Evolutionary conservation across 306 rosid genomes (phyloP).

Genomic region (Dalbergia cochinchinensis): DNA sequence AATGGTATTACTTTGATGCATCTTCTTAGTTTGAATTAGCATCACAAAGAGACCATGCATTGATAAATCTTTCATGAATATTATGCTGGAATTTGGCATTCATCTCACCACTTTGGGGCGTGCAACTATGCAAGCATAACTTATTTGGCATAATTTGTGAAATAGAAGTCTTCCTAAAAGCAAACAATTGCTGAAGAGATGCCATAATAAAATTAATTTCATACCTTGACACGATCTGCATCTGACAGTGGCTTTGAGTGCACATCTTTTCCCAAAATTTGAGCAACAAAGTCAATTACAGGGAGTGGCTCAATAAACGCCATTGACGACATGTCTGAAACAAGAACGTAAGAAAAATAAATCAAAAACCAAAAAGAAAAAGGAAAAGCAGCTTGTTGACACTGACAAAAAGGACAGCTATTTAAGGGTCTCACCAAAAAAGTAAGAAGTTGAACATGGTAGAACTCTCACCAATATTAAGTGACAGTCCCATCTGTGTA

Average conservation of each 20-base stretch:
- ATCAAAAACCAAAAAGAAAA: not conserved
- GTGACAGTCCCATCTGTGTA: constrained; percentile 61
- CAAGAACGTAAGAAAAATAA: constrained; percentile 15
- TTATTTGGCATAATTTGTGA: not conserved
- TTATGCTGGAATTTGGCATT: too few relatives aligned
- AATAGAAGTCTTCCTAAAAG: not conserved
- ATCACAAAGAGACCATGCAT: not conserved
- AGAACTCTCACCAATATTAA: constrained; percentile 53
- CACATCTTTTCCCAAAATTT: constrained; percentile 59
- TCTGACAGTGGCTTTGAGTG: constrained; percentile 54
- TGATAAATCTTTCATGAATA: not conserved
- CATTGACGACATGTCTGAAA: constrained; percentile 59
- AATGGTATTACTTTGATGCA: not conserved
- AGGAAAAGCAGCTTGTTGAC: constrained; percentile 13
- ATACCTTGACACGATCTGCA: constrained; percentile 59
- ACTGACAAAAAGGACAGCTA: not conserved
- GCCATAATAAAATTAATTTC: not conserved
- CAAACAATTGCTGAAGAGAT: not conserved
- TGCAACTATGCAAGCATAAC: not conserved
- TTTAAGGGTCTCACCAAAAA: not conserved
- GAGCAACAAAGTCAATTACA: constrained; percentile 60
- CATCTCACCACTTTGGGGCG: not conserved
- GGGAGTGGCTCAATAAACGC: constrained; percentile 64
- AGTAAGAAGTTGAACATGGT: not conserved
- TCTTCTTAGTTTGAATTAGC: not conserved